phyloP scores from a whole-genome alignment of 2,329 filamentous ascomycete genomes.

The Ceratocystis huliohia region DNA sequence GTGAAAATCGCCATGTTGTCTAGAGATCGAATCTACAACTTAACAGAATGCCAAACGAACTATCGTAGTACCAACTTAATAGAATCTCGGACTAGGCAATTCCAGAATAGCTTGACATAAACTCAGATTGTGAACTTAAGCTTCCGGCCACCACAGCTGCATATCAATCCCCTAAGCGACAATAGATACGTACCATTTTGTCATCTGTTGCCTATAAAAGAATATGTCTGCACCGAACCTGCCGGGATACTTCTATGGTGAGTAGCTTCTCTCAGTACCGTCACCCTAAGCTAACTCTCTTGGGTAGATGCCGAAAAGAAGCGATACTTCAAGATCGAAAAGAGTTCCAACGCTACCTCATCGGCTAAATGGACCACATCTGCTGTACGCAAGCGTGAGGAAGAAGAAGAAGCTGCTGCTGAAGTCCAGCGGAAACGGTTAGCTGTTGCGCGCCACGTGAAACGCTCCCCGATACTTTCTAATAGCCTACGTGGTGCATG shows the following conservation, averaged over 20 bases:
- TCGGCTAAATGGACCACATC: constrained; percentile 43
- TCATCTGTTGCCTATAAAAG: not conserved
- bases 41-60: not conserved
- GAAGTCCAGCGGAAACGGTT: constrained; percentile 3
- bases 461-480: constrained; percentile 4
- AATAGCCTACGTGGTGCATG: not conserved
- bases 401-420: constrained; percentile 30
- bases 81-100: not conserved
- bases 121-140: not conserved
- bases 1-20: not conserved
- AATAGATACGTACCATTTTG: not conserved
- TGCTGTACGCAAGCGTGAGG: constrained; percentile 44
- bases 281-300: not conserved
- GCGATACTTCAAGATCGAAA: constrained; percentile 57
- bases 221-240: not conserved
- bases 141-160: not conserved
- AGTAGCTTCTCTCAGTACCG: not conserved
- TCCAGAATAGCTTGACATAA: not conserved
- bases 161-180: not conserved
- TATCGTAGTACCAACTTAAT: not conserved
- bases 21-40: not conserved
- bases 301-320: constrained; percentile 41
- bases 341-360: constrained; percentile 39
- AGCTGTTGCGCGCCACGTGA: constrained; percentile 8
- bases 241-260: constrained; percentile 15